phyloP scores from a whole-genome alignment of 805 yeast genomes.

The Starmerella vitae region DNA sequence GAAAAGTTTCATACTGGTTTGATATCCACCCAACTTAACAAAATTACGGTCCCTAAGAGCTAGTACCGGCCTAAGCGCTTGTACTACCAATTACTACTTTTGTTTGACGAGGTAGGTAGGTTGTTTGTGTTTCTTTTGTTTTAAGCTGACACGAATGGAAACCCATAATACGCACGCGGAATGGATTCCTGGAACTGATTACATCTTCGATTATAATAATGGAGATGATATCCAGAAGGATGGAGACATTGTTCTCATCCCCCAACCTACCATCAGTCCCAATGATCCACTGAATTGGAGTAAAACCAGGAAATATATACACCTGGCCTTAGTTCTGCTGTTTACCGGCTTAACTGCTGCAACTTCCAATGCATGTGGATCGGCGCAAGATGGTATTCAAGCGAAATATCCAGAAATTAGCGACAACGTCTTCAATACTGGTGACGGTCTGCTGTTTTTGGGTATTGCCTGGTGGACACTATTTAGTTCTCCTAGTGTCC shows the following conservation, averaged over 20 bases:
- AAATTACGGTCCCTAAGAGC: slow-evolving; percentile 1
- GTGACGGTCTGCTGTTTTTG: slow-evolving; percentile 64
- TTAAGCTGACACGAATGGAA: background rate
- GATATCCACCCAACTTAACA: too few relatives aligned
- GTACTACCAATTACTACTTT: background rate
- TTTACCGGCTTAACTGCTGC: slow-evolving; percentile 38
- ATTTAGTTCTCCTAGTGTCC: slow-evolving; percentile 25
- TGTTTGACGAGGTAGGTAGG: background rate
- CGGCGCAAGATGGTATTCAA: slow-evolving; percentile 54
- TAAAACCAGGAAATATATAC: slow-evolving; percentile 34
- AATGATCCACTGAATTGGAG: slow-evolving; percentile 62
- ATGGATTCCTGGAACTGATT: slow-evolving; percentile 23
- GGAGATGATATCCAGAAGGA: slow-evolving; percentile 22
- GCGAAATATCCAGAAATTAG: slow-evolving; percentile 44
- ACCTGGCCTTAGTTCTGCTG: slow-evolving; percentile 28
- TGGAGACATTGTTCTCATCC: slow-evolving; percentile 40
- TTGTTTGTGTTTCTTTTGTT: too few relatives aligned
- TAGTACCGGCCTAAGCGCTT: background rate
- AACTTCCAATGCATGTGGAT: slow-evolving; percentile 58
- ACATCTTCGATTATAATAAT: slow-evolving; percentile 28
- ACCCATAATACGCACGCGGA: slow-evolving; percentile 3
- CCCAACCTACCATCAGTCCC: slow-evolving; percentile 55
- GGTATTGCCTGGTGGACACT: slow-evolving; percentile 56
- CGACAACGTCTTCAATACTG: slow-evolving; percentile 59
- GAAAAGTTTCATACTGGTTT: background rate